Evolutionary conservation across 1,284 basidiomycete species (phyloP).

Genomic region (Calocybe gambosa): DNA sequence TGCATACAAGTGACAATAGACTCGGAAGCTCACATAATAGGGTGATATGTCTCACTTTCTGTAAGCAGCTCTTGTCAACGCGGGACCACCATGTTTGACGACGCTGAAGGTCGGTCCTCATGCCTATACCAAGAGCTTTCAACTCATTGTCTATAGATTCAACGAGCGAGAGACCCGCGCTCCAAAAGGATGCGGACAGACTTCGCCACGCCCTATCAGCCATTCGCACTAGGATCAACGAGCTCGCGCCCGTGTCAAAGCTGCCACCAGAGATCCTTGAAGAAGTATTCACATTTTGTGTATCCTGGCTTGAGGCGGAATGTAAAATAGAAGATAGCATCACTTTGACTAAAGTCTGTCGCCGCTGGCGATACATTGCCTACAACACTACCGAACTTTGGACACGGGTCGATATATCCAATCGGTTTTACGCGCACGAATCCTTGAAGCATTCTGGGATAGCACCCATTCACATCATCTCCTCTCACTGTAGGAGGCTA

Average conservation of each 20-base stretch:
- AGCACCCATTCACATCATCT: constrained; percentile 27
- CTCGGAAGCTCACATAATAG: too few relatives aligned
- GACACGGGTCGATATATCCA: neutral
- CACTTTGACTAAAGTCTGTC: constrained; percentile 34
- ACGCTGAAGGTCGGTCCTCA: too few relatives aligned
- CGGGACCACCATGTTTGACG: too few relatives aligned
- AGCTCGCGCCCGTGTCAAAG: constrained; percentile 20
- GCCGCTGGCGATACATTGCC: constrained; percentile 26
- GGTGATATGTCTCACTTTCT: too few relatives aligned
- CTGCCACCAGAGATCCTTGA: constrained; percentile 33
- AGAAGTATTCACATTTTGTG: constrained; percentile 29
- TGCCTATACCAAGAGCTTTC: too few relatives aligned
- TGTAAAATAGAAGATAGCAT: constrained; percentile 24
- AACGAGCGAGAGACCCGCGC: too few relatives aligned
- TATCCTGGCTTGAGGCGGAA: constrained; percentile 25
- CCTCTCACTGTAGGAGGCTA: constrained; percentile 22
- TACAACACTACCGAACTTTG: constrained; percentile 28
- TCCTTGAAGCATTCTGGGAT: constrained; percentile 26
- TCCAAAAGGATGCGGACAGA: constrained; percentile 17
- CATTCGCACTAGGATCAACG: constrained; percentile 23
- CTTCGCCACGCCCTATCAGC: constrained; percentile 21
- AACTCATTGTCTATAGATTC: too few relatives aligned
- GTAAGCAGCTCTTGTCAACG: too few relatives aligned
- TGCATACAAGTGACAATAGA: too few relatives aligned
- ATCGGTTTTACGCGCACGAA: constrained; percentile 24